Percentiles rank a stretch among this genome's conserved stretches.
Evolutionary conservation across 768 basidiomycete species (phyloP).

Genomic region (Neoboletus brunneissimus): DNA sequence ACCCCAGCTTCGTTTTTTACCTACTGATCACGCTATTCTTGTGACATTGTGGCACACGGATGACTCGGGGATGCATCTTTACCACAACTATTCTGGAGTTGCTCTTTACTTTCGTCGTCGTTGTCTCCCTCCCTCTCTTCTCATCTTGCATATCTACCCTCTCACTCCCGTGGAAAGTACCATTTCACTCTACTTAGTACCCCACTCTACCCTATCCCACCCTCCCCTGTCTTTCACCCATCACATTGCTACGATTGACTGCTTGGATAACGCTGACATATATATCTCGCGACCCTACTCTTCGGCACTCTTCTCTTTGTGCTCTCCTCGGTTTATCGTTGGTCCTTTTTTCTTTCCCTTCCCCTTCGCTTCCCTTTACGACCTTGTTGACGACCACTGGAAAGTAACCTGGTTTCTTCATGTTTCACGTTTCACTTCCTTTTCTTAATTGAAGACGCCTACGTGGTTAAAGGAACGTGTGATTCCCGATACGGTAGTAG

Average conservation of each 20-base stretch:
- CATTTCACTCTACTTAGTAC: slow-evolving; percentile 1
- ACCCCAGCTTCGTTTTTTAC: background rate
- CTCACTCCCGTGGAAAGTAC: slow-evolving; percentile 9
- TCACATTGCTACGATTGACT: slow-evolving; percentile 8
- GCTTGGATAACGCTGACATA: slow-evolving; percentile 5
- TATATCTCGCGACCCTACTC: slow-evolving; percentile 1
- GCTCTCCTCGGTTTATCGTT: background rate
- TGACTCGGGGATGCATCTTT: background rate
- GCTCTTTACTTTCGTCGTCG: slow-evolving; percentile 4
- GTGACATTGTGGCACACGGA: background rate
- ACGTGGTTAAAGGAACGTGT: background rate
- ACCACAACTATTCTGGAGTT: background rate
- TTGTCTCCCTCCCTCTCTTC: background rate
- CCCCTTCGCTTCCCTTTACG: slow-evolving; percentile 1
- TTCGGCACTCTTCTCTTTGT: background rate
- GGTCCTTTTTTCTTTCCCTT: background rate
- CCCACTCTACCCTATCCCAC: background rate
- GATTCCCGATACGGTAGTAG: too few species aligned
- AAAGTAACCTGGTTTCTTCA: slow-evolving; percentile 1
- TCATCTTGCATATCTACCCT: slow-evolving; percentile 10
- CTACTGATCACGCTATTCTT: background rate
- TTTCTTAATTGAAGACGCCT: background rate
- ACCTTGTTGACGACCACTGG: slow-evolving; percentile 7
- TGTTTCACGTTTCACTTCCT: background rate
- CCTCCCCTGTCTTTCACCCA: background rate